These are phyloP conservation scores for Saccharomycopsis hybrid DNA, from an alignment of 1,139 yeast species.

Conservation along the genomic window DNA sequence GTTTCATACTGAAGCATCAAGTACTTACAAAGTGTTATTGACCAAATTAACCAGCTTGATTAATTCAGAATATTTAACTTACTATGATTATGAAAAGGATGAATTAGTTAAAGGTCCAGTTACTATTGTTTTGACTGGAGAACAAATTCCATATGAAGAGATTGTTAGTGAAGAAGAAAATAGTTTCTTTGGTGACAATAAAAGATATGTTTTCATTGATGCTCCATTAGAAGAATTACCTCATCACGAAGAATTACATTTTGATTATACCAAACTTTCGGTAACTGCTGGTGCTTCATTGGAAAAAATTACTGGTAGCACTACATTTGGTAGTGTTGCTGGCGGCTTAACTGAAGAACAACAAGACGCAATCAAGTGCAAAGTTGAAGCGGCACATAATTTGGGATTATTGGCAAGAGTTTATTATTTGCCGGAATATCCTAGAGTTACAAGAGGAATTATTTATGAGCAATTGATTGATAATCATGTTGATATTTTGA, in stretches of 20 bases:
- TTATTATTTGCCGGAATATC: slow-evolving; percentile 49
- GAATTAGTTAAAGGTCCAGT: slow-evolving; percentile 12
- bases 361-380: slow-evolving; percentile 24
- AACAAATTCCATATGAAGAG: slow-evolving; percentile 8
- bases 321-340: slow-evolving; percentile 21
- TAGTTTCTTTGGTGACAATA: slow-evolving; percentile 24
- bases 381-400: slow-evolving; percentile 32
- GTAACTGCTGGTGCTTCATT: slow-evolving; percentile 22
- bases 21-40: slow-evolving; percentile 30
- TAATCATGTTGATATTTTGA: slow-evolving; percentile 36
- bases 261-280: slow-evolving; percentile 11
- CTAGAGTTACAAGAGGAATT: slow-evolving; percentile 30
- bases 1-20: slow-evolving; percentile 29
- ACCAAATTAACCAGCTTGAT: slow-evolving; percentile 26
- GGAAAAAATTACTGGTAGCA: slow-evolving; percentile 15
- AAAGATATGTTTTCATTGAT: slow-evolving; percentile 32
- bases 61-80: slow-evolving; percentile 14
- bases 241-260: neutral
- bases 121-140: slow-evolving; percentile 13
- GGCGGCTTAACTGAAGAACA: slow-evolving; percentile 28
- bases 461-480: slow-evolving; percentile 37
- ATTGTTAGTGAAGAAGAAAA: slow-evolving; percentile 5
- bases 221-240: slow-evolving; percentile 27
- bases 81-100: slow-evolving; percentile 13
- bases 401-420: slow-evolving; percentile 36